Base-by-base conservation (phyloP, 352 stramenopile species). In the Phytophthora podocarpi region DNA sequence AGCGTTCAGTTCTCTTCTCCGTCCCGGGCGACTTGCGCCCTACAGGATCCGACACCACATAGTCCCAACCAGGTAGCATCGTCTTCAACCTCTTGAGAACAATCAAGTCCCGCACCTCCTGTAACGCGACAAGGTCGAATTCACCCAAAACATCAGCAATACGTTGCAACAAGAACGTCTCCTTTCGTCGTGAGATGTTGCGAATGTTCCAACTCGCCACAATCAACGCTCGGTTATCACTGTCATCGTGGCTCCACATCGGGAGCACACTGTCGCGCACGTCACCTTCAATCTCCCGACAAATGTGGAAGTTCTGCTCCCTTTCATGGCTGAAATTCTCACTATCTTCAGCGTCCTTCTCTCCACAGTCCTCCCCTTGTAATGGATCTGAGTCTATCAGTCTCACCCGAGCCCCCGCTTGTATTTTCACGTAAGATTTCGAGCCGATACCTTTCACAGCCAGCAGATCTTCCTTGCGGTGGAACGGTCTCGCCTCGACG, bases 171-270 rank as follows among this genome's bases (percentile, higher is more conserved):
- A 74, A 54, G 27, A 53, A 48, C 10, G 64, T 59, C 5, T 82
- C 68, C 31, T 80, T 78, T n/a, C 50, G 59, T 21, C 68, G 73
- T 3, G 81, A 90, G 54, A 90, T 58, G 40, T 90, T 88, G 66
- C 79, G 78, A n/a, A 93, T 80, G 24, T 93, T 93, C 79, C 78
- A 90, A 49, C 79, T 88, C 0, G 76, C 83, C 6, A 90, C 51
- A 30, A 91, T 56, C 16, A 91, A 20, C 18, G 62, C 59, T 21
- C 23, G 54, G 18, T 61, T 51, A 11, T 27, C 21, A 40, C 36
- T 11, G 10, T 39, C n/a, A 43, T 11, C 26, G 9, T 36, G 15
- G 9, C 28, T 49, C 32, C 16, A 16, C 18, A 10, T 67, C 12
- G 52, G 47, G 18, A 85, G 71, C 3, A 85, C 57, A 32, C 49